Conservation (phyloP, 1,284 basidiomycete species). For the Cutaneotrichosporon sp. region DNA sequence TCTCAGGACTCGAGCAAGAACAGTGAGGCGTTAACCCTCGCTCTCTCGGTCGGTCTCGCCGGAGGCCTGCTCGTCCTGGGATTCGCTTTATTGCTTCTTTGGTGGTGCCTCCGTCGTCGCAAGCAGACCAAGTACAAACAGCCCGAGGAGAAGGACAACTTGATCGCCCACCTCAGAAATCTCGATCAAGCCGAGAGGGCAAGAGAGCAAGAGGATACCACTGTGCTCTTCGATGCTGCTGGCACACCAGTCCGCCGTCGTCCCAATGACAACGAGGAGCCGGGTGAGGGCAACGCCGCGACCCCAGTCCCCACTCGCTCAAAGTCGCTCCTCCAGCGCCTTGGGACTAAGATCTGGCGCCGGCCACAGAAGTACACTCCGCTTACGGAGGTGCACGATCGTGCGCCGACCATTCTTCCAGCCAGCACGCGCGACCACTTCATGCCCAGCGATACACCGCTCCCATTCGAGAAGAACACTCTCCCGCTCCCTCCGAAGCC, state of each 20-base stretch:
- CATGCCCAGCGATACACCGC: background rate
- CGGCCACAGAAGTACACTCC: background rate
- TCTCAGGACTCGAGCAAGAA: background rate
- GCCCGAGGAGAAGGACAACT: background rate
- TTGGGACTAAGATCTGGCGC: background rate
- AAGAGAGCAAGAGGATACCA: no score
- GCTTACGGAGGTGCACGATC: background rate
- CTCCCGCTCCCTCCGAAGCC: background rate
- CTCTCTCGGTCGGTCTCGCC: background rate
- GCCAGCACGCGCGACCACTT: background rate
- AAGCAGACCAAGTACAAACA: background rate
- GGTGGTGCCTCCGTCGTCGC: conserved; percentile 1
- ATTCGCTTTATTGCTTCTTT: background rate
- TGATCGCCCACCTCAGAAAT: background rate
- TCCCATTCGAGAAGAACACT: background rate
- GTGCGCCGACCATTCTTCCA: background rate
- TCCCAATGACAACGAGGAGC: no score
- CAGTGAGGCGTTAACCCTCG: background rate
- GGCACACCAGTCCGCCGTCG: no score
- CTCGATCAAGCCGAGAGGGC: background rate
- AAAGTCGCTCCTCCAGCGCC: background rate
- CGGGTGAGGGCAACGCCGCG: no score
- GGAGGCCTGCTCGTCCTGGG: background rate
- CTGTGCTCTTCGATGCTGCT: background rate
- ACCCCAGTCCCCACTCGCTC: background rate